Percentiles rank a stretch among this genome's conserved stretches.
phyloP scores from a whole-genome alignment of 768 basidiomycete species.

The Mycena sanguinolenta region DNA sequence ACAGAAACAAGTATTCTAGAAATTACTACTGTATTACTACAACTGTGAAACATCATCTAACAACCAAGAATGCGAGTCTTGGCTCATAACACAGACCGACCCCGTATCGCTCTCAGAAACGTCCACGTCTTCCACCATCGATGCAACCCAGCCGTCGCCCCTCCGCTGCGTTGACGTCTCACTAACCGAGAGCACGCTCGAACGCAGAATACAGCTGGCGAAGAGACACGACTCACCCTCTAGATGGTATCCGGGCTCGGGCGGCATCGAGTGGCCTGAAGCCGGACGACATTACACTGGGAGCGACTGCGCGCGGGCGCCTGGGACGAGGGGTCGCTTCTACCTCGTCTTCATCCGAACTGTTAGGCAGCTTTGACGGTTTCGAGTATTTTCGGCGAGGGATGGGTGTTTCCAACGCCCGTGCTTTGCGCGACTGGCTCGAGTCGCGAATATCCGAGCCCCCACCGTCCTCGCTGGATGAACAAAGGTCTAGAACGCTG shows the following conservation, averaged over 20 bases:
- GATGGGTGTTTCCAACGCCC: neutral
- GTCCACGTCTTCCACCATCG: slow-evolving; percentile 19
- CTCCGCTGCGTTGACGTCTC: neutral
- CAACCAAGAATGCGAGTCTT: slow-evolving; percentile 41
- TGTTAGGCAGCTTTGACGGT: neutral
- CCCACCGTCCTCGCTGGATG: slow-evolving; percentile 27
- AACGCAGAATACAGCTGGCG: neutral
- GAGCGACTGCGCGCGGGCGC: neutral
- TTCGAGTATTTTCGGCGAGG: slow-evolving; percentile 14
- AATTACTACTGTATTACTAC: slow-evolving; percentile 11
- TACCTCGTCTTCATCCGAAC: slow-evolving; percentile 23
- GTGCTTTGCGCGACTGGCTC: slow-evolving; percentile 8
- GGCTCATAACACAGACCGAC: neutral
- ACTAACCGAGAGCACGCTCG: slow-evolving; percentile 23
- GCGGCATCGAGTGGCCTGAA: slow-evolving; percentile 24
- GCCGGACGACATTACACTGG: neutral
- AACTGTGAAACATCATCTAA: slow-evolving; percentile 43
- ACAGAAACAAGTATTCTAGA: neutral
- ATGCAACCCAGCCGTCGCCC: slow-evolving; percentile 1
- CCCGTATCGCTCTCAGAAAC: slow-evolving; percentile 5
- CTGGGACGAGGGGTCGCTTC: slow-evolving; percentile 32
- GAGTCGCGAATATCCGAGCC: neutral
- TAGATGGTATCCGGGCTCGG: slow-evolving; percentile 2
- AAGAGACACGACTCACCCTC: slow-evolving; percentile 27
- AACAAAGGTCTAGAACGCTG: slow-evolving; percentile 30